Evolutionary conservation across 257 asterid species (phyloP), one percentile per base, ranked within the genome.

Genomic region (Penstemon davidsonii): DNA sequence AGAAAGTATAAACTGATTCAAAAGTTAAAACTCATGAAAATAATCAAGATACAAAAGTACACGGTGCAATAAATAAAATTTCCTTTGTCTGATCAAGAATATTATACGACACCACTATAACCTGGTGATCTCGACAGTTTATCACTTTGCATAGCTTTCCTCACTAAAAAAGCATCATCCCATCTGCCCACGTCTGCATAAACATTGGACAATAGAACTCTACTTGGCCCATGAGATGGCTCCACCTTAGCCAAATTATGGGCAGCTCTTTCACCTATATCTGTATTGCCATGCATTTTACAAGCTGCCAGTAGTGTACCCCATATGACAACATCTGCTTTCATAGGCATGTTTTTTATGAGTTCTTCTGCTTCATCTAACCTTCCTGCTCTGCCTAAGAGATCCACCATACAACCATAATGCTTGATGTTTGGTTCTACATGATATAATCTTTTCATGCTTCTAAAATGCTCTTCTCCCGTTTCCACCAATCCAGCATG

Each of bases 401-500:
- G 85, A 82, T 93, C 99, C 62, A 93, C 92, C 96, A 90, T 84
- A 60, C 99, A 93, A 0, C 97, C 99, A 11, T 85, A 93, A 68
- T 93, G 99, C 83, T 93, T 93, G 40, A 88, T 75, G 55, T 82
- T 84, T 38, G 96, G 99, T 62, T 90, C 87, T 50, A 90, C 9
- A 47, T 73, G 59, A 45, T 93, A 81, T 5, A 72, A 19, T 3
- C 69, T 62, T 75, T 66, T 84, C 95, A 93, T 88, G 82, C 80
- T 84, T 81, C 80, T 59, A 55, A 93, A 93, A 79, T 88, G 89
- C 61, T 66, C 36, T 66, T 90, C 80, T 56, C 96, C 99, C 61
- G 25, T 83, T 71, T 93, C 95, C 64, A 90, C 96, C 64, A 86
- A 64, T n/a, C 97, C 99, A 3, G 92, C 88, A 60, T 93, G 99